phyloP scores from a whole-genome alignment of 495 filamentous ascomycete species.

The Emericellopsis terricola region DNA sequence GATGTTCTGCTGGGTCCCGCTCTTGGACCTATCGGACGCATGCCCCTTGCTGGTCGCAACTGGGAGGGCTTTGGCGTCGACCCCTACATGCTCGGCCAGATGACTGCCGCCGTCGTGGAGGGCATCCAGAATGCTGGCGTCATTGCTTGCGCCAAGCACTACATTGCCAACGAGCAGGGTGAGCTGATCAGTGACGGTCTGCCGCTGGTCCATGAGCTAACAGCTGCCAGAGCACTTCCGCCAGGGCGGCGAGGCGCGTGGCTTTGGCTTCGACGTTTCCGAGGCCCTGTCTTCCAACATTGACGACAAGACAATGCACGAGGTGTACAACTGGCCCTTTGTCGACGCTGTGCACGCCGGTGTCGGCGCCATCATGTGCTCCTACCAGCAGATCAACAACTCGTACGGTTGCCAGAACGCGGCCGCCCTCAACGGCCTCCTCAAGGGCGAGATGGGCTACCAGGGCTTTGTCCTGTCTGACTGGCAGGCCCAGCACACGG shows the following conservation, averaged over 20 bases:
- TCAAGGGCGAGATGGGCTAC: slow-evolving; percentile 87
- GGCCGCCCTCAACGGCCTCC: slow-evolving; percentile 57
- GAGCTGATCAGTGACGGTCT: too few relatives aligned
- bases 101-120: slow-evolving; percentile 55
- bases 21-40: slow-evolving; percentile 64
- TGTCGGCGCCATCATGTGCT: slow-evolving; percentile 83
- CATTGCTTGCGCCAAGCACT: slow-evolving; percentile 73
- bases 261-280: slow-evolving; percentile 43
- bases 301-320: slow-evolving; percentile 89
- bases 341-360: slow-evolving; percentile 31
- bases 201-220: too few relatives aligned
- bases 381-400: slow-evolving; percentile 84
- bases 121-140: slow-evolving; percentile 72
- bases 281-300: slow-evolving; percentile 63
- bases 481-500: slow-evolving; percentile 76
- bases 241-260: slow-evolving; percentile 42
- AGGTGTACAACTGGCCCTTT: slow-evolving; percentile 68
- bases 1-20: slow-evolving; percentile 81
- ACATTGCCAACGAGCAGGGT: slow-evolving; percentile 45
- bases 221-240: slow-evolving; percentile 82
- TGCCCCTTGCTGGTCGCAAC: slow-evolving; percentile 67
- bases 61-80: slow-evolving; percentile 75
- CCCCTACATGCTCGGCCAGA: slow-evolving; percentile 56
- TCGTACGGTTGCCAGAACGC: slow-evolving; percentile 75
- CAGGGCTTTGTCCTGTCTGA: slow-evolving; percentile 90